Percentiles rank a stretch among this genome's conserved stretches.
Evolutionary conservation across 371 early-diverging fungal species (phyloP).

Genomic region (Apophysomyces trapeziformis): DNA sequence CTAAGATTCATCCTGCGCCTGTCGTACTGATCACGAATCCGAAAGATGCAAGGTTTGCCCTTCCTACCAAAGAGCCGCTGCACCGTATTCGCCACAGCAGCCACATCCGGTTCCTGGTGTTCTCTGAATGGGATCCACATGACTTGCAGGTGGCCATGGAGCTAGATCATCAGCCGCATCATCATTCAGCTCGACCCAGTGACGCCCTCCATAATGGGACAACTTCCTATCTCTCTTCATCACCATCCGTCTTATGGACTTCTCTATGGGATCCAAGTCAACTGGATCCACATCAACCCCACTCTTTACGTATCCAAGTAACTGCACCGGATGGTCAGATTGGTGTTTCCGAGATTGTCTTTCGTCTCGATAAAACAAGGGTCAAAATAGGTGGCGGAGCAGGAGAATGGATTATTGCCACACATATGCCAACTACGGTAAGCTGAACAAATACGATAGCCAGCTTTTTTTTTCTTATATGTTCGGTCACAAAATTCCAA

Average conservation of each 20-base stretch:
- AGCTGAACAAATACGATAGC: conserved; percentile 13
- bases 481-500: conserved; percentile 21
- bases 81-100: conserved; percentile 60
- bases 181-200: conserved; percentile 26
- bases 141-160: conserved; percentile 52
- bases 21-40: conserved; percentile 88
- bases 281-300: conserved; percentile 66
- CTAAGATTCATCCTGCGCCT: conserved; percentile 57
- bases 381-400: conserved; percentile 65
- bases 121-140: conserved; percentile 41
- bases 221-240: neutral
- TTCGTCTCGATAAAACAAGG: conserved; percentile 67
- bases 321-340: conserved; percentile 54
- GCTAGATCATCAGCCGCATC: conserved; percentile 47
- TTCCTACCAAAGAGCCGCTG: conserved; percentile 77
- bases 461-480: neutral
- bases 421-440: conserved; percentile 59
- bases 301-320: conserved; percentile 63
- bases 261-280: conserved; percentile 70
- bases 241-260: conserved; percentile 73
- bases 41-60: conserved; percentile 78
- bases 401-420: conserved; percentile 77
- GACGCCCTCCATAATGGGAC: conserved; percentile 12
- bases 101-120: conserved; percentile 79
- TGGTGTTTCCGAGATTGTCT: conserved; percentile 47